Conservation (phyloP, 306 rosid genomes). For the Rubus idaeus region DNA sequence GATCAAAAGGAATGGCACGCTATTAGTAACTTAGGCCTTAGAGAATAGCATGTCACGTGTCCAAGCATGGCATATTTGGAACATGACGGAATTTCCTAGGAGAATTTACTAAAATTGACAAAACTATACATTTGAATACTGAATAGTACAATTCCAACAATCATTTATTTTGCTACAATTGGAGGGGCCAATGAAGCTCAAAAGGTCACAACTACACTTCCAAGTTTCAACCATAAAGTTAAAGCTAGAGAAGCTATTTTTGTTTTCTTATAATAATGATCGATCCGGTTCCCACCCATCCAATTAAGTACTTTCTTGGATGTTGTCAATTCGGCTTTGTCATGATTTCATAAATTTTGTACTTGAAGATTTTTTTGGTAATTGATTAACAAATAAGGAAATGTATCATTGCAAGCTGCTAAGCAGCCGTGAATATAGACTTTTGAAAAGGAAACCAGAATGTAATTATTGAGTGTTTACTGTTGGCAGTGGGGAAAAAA, state of each 20-base stretch:
- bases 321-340: neutral
- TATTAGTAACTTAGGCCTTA: no score
- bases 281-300: neutral
- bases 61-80: no score
- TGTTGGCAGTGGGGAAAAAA: neutral
- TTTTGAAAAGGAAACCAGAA: neutral
- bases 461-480: neutral
- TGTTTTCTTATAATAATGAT: neutral
- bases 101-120: no score
- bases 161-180: neutral
- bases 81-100: no score
- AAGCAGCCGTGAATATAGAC: neutral
- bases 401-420: neutral
- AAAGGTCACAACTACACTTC: neutral
- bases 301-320: neutral
- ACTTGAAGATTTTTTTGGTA: neutral
- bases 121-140: neutral
- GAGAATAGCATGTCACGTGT: no score
- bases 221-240: neutral
- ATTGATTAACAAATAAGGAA: neutral
- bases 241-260: neutral
- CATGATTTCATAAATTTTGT: constrained; percentile 3
- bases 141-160: neutral
- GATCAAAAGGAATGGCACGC: no score
- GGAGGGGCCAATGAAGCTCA: neutral